Evolutionary conservation across 345 rosid genomes (phyloP).

Genomic region (Hypericum perforatum): DNA sequence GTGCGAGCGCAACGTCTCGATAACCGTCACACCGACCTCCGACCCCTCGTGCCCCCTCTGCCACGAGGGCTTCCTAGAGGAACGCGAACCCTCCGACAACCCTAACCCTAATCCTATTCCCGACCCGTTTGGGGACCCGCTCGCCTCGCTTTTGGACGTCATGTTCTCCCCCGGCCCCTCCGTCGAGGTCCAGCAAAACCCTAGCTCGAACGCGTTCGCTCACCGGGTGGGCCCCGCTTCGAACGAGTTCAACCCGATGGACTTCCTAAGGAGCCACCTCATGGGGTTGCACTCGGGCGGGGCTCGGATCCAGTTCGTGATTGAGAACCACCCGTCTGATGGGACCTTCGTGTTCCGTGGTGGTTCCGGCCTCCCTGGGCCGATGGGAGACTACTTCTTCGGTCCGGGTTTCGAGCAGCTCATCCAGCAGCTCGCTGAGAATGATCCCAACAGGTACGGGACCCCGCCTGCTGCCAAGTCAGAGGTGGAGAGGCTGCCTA

Average conservation of each 20-base stretch:
- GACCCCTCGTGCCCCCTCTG: conserved; percentile 36
- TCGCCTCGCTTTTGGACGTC: conserved; percentile 19
- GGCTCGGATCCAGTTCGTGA: conserved; percentile 34
- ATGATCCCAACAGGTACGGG: conserved; percentile 39
- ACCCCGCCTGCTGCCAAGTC: conserved; percentile 37
- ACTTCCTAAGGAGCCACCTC: conserved; percentile 29
- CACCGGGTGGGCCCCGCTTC: not conserved
- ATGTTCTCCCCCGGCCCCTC: conserved; percentile 21
- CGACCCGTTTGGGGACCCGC: conserved; percentile 18
- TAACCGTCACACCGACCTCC: conserved; percentile 19
- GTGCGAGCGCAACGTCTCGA: conserved; percentile 21
- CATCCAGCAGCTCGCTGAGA: conserved; percentile 43
- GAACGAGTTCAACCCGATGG: conserved; percentile 22
- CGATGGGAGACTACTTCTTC: conserved; percentile 33
- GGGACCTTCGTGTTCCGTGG: conserved; percentile 15
- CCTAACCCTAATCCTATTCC: conserved; percentile 9
- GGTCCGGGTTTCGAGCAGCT: conserved; percentile 43
- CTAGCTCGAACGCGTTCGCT: conserved; percentile 7
- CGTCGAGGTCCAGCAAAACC: conserved; percentile 13
- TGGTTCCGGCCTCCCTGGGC: conserved; percentile 21
- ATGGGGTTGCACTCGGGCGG: conserved; percentile 27
- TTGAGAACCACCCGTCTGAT: conserved; percentile 28
- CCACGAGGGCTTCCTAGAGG: conserved; percentile 38
- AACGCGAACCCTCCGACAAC: conserved; percentile 21
- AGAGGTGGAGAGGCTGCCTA: conserved; percentile 30